phyloP scores from a whole-genome alignment of 805 yeast species.

The Huiozyma sinensis region DNA sequence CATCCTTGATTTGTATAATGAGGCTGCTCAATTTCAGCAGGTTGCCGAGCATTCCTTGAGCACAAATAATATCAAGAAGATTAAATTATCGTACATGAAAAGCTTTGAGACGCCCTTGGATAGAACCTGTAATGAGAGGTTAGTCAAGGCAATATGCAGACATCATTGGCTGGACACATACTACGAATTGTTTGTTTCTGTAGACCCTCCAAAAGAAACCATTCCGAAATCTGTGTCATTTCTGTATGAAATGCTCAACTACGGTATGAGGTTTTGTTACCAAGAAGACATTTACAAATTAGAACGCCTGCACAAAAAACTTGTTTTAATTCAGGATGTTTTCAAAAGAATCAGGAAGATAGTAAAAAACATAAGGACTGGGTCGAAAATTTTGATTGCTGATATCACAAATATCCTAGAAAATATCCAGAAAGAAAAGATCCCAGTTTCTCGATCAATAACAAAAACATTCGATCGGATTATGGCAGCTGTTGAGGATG shows the following conservation, averaged over 20 bases:
- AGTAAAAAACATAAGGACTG: slow-evolving; percentile 7
- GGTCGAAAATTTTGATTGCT: slow-evolving; percentile 5
- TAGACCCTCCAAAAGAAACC: background rate
- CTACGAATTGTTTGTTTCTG: slow-evolving; percentile 6
- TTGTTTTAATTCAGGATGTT: slow-evolving; percentile 11
- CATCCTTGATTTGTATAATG: background rate
- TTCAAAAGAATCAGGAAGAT: slow-evolving; percentile 7
- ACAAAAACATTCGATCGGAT: slow-evolving; percentile 9
- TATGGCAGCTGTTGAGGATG: slow-evolving; percentile 5
- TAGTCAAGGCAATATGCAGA: slow-evolving; percentile 9
- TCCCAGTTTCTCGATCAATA: slow-evolving; percentile 14
- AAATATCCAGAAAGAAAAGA: slow-evolving; percentile 6
- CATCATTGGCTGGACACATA: slow-evolving; percentile 16
- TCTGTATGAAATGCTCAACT: slow-evolving; percentile 10
- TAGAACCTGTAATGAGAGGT: slow-evolving; percentile 6
- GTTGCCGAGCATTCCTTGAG: slow-evolving; percentile 34
- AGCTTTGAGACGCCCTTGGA: slow-evolving; percentile 10
- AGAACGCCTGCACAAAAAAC: slow-evolving; percentile 8
- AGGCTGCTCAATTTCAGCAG: background rate
- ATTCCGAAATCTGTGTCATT: slow-evolving; percentile 5
- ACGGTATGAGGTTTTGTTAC: slow-evolving; percentile 15
- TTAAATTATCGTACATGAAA: slow-evolving; percentile 1
- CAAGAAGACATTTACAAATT: slow-evolving; percentile 14
- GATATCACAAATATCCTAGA: slow-evolving; percentile 6
- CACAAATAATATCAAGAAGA: slow-evolving; percentile 1